Evolutionary conservation across 2,329 filamentous ascomycete species (phyloP).

Genomic region (Amauroascus verrucosus): DNA sequence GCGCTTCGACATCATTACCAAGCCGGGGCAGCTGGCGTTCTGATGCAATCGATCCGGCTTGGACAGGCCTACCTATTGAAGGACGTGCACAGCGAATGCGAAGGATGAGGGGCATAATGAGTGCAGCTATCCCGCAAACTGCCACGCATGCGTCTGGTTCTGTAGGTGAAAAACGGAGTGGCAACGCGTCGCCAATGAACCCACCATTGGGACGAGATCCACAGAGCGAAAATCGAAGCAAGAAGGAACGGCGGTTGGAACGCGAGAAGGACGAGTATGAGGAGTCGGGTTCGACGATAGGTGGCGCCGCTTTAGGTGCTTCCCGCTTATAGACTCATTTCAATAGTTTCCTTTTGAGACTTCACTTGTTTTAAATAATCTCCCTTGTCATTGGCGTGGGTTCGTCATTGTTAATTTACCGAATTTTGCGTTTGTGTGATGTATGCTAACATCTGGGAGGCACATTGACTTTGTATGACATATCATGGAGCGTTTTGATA

Average conservation of each 20-base stretch:
- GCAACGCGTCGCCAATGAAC: neutral
- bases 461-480: neutral
- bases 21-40: conserved; percentile 13
- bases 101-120: conserved; percentile 9
- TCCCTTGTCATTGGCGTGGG: neutral
- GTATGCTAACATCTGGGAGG: neutral
- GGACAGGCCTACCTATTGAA: conserved; percentile 11
- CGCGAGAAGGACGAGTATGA: neutral
- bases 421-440: neutral
- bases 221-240: neutral
- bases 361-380: neutral
- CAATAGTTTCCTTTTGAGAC: neutral
- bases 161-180: neutral
- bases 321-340: neutral
- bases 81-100: conserved; percentile 12
- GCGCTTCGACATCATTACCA: neutral
- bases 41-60: conserved; percentile 13
- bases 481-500: neutral
- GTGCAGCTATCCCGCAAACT: neutral
- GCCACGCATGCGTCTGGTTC: neutral
- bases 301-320: conserved; percentile 1
- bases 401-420: neutral
- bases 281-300: neutral
- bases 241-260: neutral
- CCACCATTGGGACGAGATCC: neutral